Evolutionary conservation across 441 rosid genomes (phyloP).

Genomic region (Bocquillonia castaneifolia): DNA sequence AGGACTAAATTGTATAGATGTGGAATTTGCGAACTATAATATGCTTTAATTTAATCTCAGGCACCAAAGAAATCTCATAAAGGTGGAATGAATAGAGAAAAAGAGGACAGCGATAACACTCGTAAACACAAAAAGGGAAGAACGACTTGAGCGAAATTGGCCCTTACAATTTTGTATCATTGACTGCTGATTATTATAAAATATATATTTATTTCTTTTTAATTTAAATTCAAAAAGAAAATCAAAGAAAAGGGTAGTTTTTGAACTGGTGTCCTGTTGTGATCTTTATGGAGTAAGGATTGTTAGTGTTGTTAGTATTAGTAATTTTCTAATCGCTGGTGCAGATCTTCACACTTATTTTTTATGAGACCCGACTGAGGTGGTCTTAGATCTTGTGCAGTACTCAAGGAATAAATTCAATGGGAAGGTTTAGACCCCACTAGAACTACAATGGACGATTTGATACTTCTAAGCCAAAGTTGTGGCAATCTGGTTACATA

Average conservation of each 20-base stretch:
- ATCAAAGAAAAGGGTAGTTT: background rate
- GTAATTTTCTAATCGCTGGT: no score
- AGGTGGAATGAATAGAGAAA: conserved; percentile 34
- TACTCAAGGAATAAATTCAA: no score
- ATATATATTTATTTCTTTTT: background rate
- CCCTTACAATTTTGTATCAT: conserved; percentile 16
- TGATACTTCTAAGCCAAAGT: background rate
- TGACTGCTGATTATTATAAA: background rate
- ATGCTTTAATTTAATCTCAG: conserved; percentile 23
- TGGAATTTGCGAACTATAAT: background rate
- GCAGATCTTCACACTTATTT: no score
- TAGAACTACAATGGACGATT: no score
- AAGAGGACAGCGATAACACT: conserved; percentile 20
- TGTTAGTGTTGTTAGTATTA: no score
- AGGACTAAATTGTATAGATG: background rate
- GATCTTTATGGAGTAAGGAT: no score
- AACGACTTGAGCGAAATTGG: conserved; percentile 3
- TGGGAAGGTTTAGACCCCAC: no score
- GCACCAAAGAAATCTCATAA: conserved; percentile 32
- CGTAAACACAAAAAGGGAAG: conserved; percentile 34
- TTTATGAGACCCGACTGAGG: no score
- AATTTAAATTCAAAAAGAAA: background rate
- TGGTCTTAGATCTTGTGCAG: no score
- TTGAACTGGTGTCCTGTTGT: no score
- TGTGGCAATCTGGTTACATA: no score